Percentiles rank a stretch among this genome's conserved stretches.
These are phyloP conservation scores for Solanum appendiculatum DNA, from an alignment of 257 asterid genomes.

Conservation along the genomic window DNA sequence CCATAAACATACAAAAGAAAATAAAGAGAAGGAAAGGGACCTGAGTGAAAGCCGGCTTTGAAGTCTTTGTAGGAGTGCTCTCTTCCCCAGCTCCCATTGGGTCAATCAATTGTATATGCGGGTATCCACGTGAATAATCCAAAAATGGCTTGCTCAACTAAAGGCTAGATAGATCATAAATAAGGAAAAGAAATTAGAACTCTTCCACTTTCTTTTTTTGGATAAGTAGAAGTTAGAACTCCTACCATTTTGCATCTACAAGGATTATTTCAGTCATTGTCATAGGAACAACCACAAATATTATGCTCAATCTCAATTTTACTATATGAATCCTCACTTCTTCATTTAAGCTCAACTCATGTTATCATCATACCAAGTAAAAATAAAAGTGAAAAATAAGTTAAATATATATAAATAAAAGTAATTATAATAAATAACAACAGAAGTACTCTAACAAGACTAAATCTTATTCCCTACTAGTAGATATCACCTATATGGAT, in stretches of 20 bases:
- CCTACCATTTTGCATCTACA: background rate
- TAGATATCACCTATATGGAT: background rate
- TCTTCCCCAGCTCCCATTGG: constrained; percentile 80
- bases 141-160: background rate
- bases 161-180: background rate
- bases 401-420: background rate
- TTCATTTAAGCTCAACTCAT: background rate
- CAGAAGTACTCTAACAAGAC: background rate
- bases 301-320: background rate
- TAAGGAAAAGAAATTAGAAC: background rate
- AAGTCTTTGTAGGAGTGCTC: constrained; percentile 50
- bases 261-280: background rate
- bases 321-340: background rate
- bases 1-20: background rate
- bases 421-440: background rate
- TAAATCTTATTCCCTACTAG: background rate
- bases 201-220: background rate
- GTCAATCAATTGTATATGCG: constrained; percentile 18
- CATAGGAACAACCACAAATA: background rate
- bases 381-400: background rate
- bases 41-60: constrained; percentile 55
- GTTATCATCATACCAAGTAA: background rate
- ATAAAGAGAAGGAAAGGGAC: constrained; percentile 15
- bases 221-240: background rate
- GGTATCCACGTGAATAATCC: constrained; percentile 8